Percentiles rank a stretch among this genome's conserved stretches.
Conservation (phyloP, 495 filamentous ascomycete genomes). For the Barbatosphaeria neglecta region DNA sequence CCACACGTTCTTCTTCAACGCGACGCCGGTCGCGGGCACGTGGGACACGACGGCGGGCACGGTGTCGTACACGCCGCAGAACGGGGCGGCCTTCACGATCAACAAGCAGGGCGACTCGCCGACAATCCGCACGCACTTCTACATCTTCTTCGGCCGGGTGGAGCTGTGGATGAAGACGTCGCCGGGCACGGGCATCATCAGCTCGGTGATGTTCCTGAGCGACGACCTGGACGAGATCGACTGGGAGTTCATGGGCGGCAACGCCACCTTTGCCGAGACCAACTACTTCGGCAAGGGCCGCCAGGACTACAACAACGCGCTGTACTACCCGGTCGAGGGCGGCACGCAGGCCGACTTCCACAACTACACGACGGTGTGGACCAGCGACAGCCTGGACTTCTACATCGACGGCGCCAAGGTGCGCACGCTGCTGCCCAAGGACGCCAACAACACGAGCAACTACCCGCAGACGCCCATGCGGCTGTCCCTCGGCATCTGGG, state of each 20-base stretch:
- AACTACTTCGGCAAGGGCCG: constrained; percentile 81
- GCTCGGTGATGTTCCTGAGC: constrained; percentile 70
- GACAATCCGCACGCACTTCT: constrained; percentile 60
- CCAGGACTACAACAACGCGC: constrained; percentile 35
- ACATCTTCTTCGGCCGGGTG: constrained; percentile 67
- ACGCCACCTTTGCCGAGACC: constrained; percentile 50
- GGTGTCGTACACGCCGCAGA: constrained; percentile 41
- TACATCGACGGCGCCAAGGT: constrained; percentile 59
- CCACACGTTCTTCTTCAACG: constrained; percentile 54
- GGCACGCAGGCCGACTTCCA: constrained; percentile 43
- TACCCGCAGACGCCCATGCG: constrained; percentile 86
- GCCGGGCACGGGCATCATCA: constrained; percentile 63
- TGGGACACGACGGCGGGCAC: constrained; percentile 53
- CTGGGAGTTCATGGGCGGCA: constrained; percentile 72
- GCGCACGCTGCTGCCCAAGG: constrained; percentile 52
- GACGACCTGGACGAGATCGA: constrained; percentile 86
- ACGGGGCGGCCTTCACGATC: constrained; percentile 58
- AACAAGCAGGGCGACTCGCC: constrained; percentile 59
- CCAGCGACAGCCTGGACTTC: constrained; percentile 55
- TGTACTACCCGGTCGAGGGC: constrained; percentile 36
- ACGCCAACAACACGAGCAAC: constrained; percentile 49
- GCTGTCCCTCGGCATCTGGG: constrained; percentile 76
- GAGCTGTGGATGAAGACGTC: constrained; percentile 65
- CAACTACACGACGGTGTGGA: constrained; percentile 83
- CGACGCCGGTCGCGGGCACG: constrained; percentile 38